These are phyloP conservation scores for Clarireedia sp. DNA, from an alignment of 2,329 filamentous ascomycete species.

Conservation along the genomic window DNA sequence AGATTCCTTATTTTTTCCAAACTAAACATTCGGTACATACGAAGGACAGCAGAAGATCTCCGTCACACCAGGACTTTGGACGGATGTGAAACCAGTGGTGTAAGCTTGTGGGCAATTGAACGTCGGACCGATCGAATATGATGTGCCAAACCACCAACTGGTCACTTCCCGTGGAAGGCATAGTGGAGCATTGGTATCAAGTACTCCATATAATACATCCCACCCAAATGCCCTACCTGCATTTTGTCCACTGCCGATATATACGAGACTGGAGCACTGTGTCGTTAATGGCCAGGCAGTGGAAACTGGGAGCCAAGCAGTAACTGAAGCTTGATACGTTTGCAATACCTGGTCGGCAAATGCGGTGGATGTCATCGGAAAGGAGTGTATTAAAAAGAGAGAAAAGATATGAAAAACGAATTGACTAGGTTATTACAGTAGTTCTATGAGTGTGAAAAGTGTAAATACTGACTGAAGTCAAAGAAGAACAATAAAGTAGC, in stretches of 20 bases:
- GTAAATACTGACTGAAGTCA: background rate
- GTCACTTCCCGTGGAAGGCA: constrained; percentile 3
- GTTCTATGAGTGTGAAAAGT: background rate
- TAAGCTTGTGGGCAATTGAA: constrained; percentile 4
- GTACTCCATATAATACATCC: constrained; percentile 3
- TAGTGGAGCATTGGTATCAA: constrained; percentile 1
- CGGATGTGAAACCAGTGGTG: constrained; percentile 3
- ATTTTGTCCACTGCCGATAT: background rate
- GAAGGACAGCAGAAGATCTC: constrained; percentile 4
- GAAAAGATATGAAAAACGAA: background rate
- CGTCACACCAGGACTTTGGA: constrained; percentile 1
- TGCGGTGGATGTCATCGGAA: background rate
- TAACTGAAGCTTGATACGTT: background rate
- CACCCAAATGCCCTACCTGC: background rate
- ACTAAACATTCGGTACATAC: background rate
- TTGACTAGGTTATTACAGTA: background rate
- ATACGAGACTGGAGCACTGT: background rate
- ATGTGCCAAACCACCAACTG: constrained; percentile 5
- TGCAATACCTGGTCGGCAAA: background rate
- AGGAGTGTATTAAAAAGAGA: background rate
- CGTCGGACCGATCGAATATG: background rate
- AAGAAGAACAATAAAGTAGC: background rate
- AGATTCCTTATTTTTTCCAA: background rate
- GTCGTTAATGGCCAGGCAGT: background rate
- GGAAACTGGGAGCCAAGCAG: constrained; percentile 2